Evolutionary conservation across 345 rosid species (phyloP), one percentile per base, ranked within the genome.

Genomic region (Dipteronia sinensis): DNA sequence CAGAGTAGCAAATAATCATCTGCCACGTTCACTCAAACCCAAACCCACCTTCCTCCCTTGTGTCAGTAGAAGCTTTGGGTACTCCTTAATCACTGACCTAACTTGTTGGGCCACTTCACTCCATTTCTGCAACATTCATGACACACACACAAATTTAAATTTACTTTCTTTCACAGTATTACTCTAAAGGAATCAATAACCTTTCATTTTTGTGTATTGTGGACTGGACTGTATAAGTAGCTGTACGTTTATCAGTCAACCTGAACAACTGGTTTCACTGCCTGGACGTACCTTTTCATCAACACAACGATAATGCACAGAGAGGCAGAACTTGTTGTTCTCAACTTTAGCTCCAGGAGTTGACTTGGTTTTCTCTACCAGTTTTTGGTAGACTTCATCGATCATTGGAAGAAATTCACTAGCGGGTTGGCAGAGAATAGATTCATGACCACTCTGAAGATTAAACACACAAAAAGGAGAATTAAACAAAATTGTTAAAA

Each of bases 221-320:
- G 38, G 38, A 34, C 38, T 34, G 38, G 38, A 34, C 6, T 34
- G 4, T 0, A 34, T 6, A 34, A 4, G 38, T 34, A 34, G 38
- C 38, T 4, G 38, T 34, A 31, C 34, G 34, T 31, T 31, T 31
- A 31, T 31, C 5, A 2, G 34, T 31, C 5, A 31, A 0, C 3
- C n/a, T n/a, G 42, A 11, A 46, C 15, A 46, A 46, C 13, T 46
- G 51, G 12, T 46, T 3, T 2, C 51, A 11, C 51, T 2, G 13
- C 55, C 17, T 13, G 7, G 7, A 15, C 71, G 61, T 80, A 93
- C 99, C 87, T 87, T 87, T 79, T 96, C 98, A 1, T 91, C 92
- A 3, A 96, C 99, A 53, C 97, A 78, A 8, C 99, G 90, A 77
- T 87, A 96, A 80, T 96, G 99, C 12, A 96, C 98, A 42, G 99